Percentiles rank a stretch among this genome's conserved stretches.
Conservation (phyloP, 2,329 filamentous ascomycete genomes). For the Paecilomyces formosus region DNA sequence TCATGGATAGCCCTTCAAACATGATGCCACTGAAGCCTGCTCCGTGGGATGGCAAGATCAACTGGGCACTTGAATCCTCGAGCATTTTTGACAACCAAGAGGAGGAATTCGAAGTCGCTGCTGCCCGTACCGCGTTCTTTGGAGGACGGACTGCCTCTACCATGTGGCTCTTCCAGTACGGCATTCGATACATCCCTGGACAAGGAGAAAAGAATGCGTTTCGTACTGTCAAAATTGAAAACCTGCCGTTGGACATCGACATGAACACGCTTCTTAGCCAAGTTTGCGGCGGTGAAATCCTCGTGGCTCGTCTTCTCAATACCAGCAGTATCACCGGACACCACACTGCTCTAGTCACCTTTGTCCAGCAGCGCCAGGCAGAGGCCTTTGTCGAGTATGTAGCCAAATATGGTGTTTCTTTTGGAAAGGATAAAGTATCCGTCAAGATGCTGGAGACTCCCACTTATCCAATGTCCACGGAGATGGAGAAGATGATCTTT, state of each 20-base stretch:
- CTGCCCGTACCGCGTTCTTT: not conserved
- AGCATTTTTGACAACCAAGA: not conserved
- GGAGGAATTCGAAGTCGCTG: not conserved
- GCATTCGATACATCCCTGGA: conserved; percentile 21
- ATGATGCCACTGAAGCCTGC: not conserved
- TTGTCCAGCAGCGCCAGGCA: conserved; percentile 18
- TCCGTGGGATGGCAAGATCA: not conserved
- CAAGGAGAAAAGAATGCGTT: conserved; percentile 15
- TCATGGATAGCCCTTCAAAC: not conserved
- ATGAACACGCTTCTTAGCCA: conserved; percentile 17
- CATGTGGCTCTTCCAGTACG: conserved; percentile 21
- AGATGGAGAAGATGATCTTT: conserved; percentile 13
- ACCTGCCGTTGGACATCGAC: conserved; percentile 14
- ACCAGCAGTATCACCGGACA: conserved; percentile 20
- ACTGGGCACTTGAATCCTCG: not conserved
- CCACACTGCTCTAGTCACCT: conserved; percentile 23
- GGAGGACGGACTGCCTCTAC: conserved; percentile 1
- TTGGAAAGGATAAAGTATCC: conserved; percentile 13
- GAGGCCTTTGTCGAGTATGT: conserved; percentile 12
- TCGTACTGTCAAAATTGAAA: conserved; percentile 21
- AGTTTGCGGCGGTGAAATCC: conserved; percentile 18
- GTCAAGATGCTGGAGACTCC: conserved; percentile 17
- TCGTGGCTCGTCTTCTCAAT: conserved; percentile 20
- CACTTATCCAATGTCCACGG: conserved; percentile 20
- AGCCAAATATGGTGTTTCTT: conserved; percentile 9